Evolutionary conservation across 2,329 filamentous ascomycete species (phyloP), one percentile per base, ranked within the genome.

Genomic region (Cyanodermella asteris): DNA sequence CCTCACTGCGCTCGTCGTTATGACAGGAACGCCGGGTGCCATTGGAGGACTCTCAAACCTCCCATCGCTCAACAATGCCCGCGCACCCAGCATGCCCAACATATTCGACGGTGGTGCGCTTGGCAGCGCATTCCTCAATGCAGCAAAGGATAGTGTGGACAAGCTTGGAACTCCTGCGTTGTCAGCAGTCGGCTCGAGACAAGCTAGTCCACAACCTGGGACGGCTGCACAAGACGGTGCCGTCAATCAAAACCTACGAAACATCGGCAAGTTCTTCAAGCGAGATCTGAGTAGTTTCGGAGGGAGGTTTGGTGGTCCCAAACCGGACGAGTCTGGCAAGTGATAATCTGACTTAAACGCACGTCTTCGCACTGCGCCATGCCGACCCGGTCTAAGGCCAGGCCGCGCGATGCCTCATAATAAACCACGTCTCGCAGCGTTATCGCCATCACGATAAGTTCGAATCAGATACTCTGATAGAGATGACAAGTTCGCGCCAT

Each of bases 201-300:
- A 31, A 18, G 30, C 29, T 11, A 32, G 28, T 16, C 28, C n/a
- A n/a, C n/a, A n/a, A n/a, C n/a, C 17, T 38, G 36, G 20, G 39
- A 30, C 27, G 36, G 55, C 41, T 18, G 50, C 57, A 28, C 58
- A 65, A 27, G 68, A 72, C 39, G 66, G 64, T 6, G 78, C 74
- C 26, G 64, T 93, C 34, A 91, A 93, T 44, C 82, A 91, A 49
- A 93, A 93, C 48, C 46, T 94, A 49, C 82, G 80, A 53, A 91
- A 80, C 45, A 77, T 97, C 50, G 84, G 84, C 13, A 93, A 91
- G 50, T 93, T 94, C 52, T 94, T 94, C 55, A 70, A 74, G 33
- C 59, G 84, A 34, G 84, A 93, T 53, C 71, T 84, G 34, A 75
- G 76, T 16, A 67, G 71, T 3, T 62, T 84, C 34, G 72, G 75